Evolutionary conservation across 257 asterid species (phyloP), one percentile per base, ranked within the genome.

Genomic region (Paulownia fortunei): DNA sequence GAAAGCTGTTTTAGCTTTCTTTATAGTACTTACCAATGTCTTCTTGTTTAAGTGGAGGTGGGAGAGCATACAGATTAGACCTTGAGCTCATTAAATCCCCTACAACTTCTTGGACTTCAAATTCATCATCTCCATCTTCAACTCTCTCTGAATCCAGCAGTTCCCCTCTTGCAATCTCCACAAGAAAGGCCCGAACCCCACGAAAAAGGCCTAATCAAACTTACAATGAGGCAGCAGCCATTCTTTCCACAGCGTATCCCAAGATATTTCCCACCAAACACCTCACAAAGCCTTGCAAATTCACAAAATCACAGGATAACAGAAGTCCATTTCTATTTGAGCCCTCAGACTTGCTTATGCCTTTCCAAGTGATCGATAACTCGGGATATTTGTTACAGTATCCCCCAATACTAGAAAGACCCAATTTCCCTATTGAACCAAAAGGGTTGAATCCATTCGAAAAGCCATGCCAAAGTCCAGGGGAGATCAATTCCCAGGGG

Each of bases 171-270:
- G 82, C 90, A 32, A 90, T 92, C 85, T 87, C 94, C 54, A 84
- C 92, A 0, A 56, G 97, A 67, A 94, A 94, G 26, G 82, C 97
- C 27, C 87, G 98, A n/a, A 89, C 97, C 1, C 97, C 94, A 7
- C 94, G 98, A 27, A 94, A 94, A 72, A 79, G 98, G 82, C 98
- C 97, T 27, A 94, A 92, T n/a, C 97, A 94, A 13, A 90, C 85
- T 0, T 90, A 94, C 86, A 86, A 90, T 71, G 98, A 94, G 74
- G 98, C 98, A 0, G 98, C 97, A 0, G 85, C 96, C 0, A 83
- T 94, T 24, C 90, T 94, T 24, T 92, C 94, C 68, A 84, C 96
- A 2, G 94, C 92, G 0, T 84, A 87, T 21, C 98, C 97, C 26
- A 90, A 89, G 65, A 72, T 94, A 5, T 94, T 94, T 72, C 80